phyloP scores from a whole-genome alignment of 192 early-diverging fungal species.

The Gigaspora rosea region DNA sequence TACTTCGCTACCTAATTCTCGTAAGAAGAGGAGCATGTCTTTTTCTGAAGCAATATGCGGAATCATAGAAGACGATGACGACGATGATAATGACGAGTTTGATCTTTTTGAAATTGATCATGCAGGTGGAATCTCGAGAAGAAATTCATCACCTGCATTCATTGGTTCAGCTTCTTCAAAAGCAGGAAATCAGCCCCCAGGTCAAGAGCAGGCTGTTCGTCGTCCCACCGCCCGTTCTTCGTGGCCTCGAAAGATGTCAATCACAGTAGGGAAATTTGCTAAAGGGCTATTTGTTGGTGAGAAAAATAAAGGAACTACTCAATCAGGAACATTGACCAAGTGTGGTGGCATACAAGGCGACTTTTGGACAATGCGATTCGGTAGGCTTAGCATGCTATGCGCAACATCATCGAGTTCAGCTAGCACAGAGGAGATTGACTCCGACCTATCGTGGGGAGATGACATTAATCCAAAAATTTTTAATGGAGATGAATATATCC shows the following conservation, averaged over 20 bases:
- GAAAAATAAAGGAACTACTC: background rate
- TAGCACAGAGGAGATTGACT: background rate
- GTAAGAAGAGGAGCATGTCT: slow-evolving; percentile 6
- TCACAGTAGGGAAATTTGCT: slow-evolving; percentile 7
- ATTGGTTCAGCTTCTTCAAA: background rate
- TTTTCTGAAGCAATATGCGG: slow-evolving; percentile 13
- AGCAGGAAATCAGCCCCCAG: background rate
- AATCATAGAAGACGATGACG: slow-evolving; percentile 1
- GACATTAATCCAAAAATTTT: background rate
- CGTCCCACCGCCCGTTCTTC: background rate
- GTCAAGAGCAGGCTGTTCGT: background rate
- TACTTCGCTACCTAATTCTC: background rate
- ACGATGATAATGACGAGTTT: slow-evolving; percentile 9
- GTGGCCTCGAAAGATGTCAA: slow-evolving; percentile 13
- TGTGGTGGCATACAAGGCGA: background rate
- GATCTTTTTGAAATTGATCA: slow-evolving; percentile 6
- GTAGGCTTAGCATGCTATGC: background rate
- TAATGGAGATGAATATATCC: background rate
- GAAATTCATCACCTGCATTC: slow-evolving; percentile 14
- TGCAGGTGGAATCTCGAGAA: background rate
- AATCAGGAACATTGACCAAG: background rate
- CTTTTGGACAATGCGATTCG: background rate
- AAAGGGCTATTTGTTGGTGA: background rate
- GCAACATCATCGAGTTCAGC: background rate
- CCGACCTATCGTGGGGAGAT: background rate